These are phyloP conservation scores for Meripilus lineatus DNA, from an alignment of 1,284 basidiomycete genomes.

Conservation along the genomic window DNA sequence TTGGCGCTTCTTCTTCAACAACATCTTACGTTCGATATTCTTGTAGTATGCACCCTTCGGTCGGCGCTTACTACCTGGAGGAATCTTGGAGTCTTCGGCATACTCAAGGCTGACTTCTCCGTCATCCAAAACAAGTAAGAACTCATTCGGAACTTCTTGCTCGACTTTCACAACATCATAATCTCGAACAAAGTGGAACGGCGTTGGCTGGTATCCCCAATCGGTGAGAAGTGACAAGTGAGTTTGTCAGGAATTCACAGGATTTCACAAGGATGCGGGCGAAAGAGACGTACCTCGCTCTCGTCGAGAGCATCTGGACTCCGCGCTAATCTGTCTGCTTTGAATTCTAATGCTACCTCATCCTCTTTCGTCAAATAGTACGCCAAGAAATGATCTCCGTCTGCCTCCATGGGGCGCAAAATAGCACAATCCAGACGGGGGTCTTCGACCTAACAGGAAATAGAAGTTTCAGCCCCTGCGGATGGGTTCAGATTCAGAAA, in stretches of 20 bases:
- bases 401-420: conserved; percentile 80
- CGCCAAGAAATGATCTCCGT: conserved; percentile 84
- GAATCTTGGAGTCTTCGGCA: conserved; percentile 30
- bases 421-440: conserved; percentile 81
- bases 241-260: not conserved
- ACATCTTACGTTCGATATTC: conserved; percentile 81
- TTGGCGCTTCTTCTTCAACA: conserved; percentile 75
- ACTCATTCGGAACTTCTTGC: conserved; percentile 80
- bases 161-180: conserved; percentile 83
- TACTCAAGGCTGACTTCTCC: conserved; percentile 38
- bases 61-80: too few species aligned
- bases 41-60: conserved; percentile 78
- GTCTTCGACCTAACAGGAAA: conserved; percentile 53
- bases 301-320: conserved; percentile 43
- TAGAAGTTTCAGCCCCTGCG: conserved; percentile 7
- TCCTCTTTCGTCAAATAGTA: conserved; percentile 85
- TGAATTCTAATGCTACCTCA: conserved; percentile 35
- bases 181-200: conserved; percentile 73
- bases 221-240: not conserved
- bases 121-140: conserved; percentile 72
- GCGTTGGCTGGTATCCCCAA: conserved; percentile 45
- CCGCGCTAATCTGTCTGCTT: conserved; percentile 21
- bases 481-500: not conserved
- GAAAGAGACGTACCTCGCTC: conserved; percentile 35
- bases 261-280: too few species aligned